Evolutionary conservation across 371 early-diverging fungal species (phyloP).

Genomic region (Mucor mucedo): DNA sequence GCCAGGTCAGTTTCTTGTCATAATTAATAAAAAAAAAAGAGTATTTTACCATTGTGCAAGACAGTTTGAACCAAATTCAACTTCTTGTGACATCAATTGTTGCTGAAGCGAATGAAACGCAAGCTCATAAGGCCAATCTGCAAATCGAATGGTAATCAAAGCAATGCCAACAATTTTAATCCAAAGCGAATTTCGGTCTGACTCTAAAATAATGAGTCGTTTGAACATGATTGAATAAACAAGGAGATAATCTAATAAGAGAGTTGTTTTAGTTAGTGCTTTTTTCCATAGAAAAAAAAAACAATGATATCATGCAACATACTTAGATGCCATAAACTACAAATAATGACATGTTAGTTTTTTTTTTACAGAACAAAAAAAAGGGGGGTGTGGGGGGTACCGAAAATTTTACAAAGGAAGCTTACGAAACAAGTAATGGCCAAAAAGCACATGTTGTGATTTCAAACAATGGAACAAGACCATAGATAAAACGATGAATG

Average conservation of each 20-base stretch:
- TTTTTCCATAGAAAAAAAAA: neutral
- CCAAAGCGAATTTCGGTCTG: slow-evolving; percentile 37
- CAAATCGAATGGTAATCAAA: slow-evolving; percentile 46
- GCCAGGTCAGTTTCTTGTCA: too few relatives aligned
- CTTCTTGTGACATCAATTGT: slow-evolving; percentile 20
- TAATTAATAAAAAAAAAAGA: neutral
- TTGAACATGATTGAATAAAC: slow-evolving; percentile 53
- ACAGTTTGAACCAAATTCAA: slow-evolving; percentile 35
- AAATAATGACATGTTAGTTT: neutral
- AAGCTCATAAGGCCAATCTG: slow-evolving; percentile 57
- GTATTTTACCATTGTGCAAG: slow-evolving; percentile 46
- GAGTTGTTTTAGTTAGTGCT: neutral
- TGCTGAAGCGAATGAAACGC: slow-evolving; percentile 32
- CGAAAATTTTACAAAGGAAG: neutral
- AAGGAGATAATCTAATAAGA: slow-evolving; percentile 37
- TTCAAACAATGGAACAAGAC: slow-evolving; percentile 52
- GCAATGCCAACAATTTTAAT: slow-evolving; percentile 45
- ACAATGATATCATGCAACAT: neutral
- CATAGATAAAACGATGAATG: slow-evolving; percentile 48
- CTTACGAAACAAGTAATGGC: slow-evolving; percentile 54
- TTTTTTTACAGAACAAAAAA: neutral
- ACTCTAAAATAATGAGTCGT: slow-evolving; percentile 47
- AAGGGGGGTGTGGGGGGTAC: too few relatives aligned
- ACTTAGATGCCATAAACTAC: slow-evolving; percentile 30
- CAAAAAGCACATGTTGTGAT: slow-evolving; percentile 45